A percentile compares a stretch with the other conserved stretches of the same genome.
Evolutionary conservation across 192 early-diverging fungal genomes (phyloP).

Genomic region (Coemansia sp.): DNA sequence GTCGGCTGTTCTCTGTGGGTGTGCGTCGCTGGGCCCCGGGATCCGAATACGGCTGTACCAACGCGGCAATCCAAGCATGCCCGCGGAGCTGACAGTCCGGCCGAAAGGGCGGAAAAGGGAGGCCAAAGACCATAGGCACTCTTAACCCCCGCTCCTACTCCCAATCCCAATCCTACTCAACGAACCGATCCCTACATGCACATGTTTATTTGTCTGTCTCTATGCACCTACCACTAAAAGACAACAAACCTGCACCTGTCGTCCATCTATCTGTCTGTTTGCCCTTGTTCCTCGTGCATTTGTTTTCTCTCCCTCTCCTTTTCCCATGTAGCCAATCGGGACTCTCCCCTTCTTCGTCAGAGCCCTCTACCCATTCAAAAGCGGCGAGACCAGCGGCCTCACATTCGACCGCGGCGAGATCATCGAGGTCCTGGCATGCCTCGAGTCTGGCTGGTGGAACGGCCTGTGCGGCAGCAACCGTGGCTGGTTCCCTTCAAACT

Average conservation of each 20-base stretch:
- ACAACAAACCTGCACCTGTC: neutral
- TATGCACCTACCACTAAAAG: neutral
- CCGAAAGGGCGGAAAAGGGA: no score
- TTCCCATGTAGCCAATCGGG: constrained; percentile 27
- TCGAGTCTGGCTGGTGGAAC: constrained; percentile 98
- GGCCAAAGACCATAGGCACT: no score
- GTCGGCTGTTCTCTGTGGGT: no score
- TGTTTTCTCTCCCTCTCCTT: no score
- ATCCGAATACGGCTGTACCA: no score
- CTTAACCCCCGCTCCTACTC: no score
- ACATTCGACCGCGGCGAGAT: constrained; percentile 80
- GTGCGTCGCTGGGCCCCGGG: no score
- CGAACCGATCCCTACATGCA: neutral
- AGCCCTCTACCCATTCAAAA: constrained; percentile 87
- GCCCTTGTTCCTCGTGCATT: neutral
- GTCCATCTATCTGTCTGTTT: neutral
- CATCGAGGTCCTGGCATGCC: constrained; percentile 85
- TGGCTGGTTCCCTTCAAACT: constrained; percentile 91
- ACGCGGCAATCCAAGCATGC: no score
- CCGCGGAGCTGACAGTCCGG: no score
- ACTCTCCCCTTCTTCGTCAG: constrained; percentile 52
- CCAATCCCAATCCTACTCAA: no score
- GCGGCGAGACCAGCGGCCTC: constrained; percentile 72
- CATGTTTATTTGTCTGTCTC: neutral
- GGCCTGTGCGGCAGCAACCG: constrained; percentile 73